These are phyloP conservation scores for Articulospora tetracladia DNA, from an alignment of 495 filamentous ascomycete species.

Conservation along the genomic window DNA sequence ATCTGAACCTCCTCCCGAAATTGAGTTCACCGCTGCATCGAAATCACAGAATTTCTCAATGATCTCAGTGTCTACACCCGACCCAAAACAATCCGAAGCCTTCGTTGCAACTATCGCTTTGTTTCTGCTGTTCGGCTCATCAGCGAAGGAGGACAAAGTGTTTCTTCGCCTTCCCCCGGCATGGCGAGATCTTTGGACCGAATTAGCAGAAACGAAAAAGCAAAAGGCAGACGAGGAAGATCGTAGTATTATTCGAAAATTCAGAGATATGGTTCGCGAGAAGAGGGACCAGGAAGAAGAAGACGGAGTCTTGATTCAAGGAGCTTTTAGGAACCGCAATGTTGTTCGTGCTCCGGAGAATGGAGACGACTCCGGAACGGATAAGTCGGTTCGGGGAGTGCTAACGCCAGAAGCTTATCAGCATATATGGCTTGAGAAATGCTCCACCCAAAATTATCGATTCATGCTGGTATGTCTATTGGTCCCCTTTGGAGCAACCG, in stretches of 20 bases:
- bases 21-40: constrained; percentile 36
- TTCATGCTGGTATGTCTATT: constrained; percentile 45
- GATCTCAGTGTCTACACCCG: constrained; percentile 69
- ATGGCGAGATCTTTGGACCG: constrained; percentile 84
- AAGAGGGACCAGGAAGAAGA: constrained; percentile 55
- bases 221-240: constrained; percentile 64
- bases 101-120: constrained; percentile 80
- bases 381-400: constrained; percentile 23
- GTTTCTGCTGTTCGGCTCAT: constrained; percentile 73
- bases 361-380: constrained; percentile 37
- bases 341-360: constrained; percentile 42
- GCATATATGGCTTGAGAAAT: constrained; percentile 68
- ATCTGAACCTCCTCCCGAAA: constrained; percentile 31
- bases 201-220: constrained; percentile 68
- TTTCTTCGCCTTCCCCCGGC: constrained; percentile 70
- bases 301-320: constrained; percentile 70
- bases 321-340: constrained; percentile 64
- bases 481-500: not conserved
- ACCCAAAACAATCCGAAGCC: constrained; percentile 74
- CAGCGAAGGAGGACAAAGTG: constrained; percentile 79
- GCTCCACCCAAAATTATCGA: constrained; percentile 54
- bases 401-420: constrained; percentile 46
- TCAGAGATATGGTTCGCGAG: constrained; percentile 57
- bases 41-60: constrained; percentile 61
- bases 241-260: constrained; percentile 54